Evolutionary conservation across 2,329 filamentous ascomycete species (phyloP), one percentile per base, ranked within the genome.

Genomic region (Xylariaceae sp.): DNA sequence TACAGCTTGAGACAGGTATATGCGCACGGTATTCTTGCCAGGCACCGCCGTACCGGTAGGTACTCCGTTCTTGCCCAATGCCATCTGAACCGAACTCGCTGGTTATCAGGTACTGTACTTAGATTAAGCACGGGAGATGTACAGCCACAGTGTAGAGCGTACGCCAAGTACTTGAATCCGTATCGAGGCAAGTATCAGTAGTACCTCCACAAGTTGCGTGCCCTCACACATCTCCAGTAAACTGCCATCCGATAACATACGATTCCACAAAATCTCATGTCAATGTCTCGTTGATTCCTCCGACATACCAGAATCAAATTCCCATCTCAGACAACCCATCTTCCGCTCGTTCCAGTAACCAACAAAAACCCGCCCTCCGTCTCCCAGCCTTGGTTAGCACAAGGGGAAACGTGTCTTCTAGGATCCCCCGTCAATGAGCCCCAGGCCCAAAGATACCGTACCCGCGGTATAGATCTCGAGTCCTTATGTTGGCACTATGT

Each of bases 401-500:
- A 29, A 53, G 49, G 51, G 46, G 51, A 50, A 52, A 46, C 58
- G 58, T 55, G 52, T 54, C 55, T 52, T 44, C 43, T 47, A 52
- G 37, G 6, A 6, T 26, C 41, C 19, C 42, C 27, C 30, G 19
- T 19, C 19, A 19, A 12, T 45, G 26, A n/a, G 31, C 6, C 42
- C 26, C 43, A 32, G 43, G 32, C 29, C 43, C 29, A 31, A 12
- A 45, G 43, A 45, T 31, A 45, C 43, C 43, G 43, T 45, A 29
- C 26, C 29, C 43, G 29, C 43, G 43, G 43, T 45, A 45, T 45
- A 8, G 43, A 45, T 47, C 48, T 42, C n/a, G 34, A 44, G 46
- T 44, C 53, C 51, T 45, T 52, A 64, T 65, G 63, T 63, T 62
- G 53, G 60, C 57, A 37, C 62, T 60, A 62, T 62, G 63, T 61